Evolutionary conservation across 352 stramenopile genomes (phyloP).

Genomic region (Poterioochromonas sp.): DNA sequence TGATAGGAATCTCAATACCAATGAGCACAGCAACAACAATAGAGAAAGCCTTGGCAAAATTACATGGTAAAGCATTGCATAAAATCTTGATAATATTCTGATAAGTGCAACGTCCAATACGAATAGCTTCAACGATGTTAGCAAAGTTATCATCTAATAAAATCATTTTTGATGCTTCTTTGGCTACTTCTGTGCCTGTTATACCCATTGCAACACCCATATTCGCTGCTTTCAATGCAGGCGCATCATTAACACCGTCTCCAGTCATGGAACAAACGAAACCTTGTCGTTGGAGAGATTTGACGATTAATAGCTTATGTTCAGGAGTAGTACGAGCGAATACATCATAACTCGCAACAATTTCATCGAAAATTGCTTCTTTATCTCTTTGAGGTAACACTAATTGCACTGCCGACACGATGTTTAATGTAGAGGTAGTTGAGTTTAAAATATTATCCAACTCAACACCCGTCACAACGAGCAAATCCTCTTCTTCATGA

Average conservation of each 20-base stretch:
- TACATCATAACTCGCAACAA: constrained; percentile 60
- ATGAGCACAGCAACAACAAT: constrained; percentile 5
- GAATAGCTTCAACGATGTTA: constrained; percentile 83
- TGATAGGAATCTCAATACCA: constrained; percentile 58
- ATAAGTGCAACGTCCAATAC: constrained; percentile 52
- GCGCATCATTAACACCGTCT: constrained; percentile 97
- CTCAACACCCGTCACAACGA: not conserved
- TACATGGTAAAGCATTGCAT: not conserved
- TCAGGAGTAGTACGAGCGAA: constrained; percentile 94
- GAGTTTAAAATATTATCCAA: not conserved
- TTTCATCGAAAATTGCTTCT: not conserved
- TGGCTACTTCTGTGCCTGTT: constrained; percentile 89
- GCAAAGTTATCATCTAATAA: constrained; percentile 98
- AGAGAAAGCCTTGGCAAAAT: not conserved
- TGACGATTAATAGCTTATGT: constrained; percentile 91
- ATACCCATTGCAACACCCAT: constrained; percentile 98
- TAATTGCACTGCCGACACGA: too few species aligned
- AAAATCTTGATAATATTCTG: not conserved
- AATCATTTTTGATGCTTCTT: constrained; percentile 96
- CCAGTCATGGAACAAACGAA: constrained; percentile 86
- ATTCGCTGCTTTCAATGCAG: constrained; percentile 90
- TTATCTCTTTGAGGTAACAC: too few species aligned
- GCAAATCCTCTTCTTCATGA: not conserved
- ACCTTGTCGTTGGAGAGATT: constrained; percentile 27
- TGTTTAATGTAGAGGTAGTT: too few species aligned